A percentile compares a stretch with the other conserved stretches of the same genome.
These are phyloP conservation scores for Trypanosoma grayi DNA, from an alignment of 208 protist species.

Conservation along the genomic window DNA sequence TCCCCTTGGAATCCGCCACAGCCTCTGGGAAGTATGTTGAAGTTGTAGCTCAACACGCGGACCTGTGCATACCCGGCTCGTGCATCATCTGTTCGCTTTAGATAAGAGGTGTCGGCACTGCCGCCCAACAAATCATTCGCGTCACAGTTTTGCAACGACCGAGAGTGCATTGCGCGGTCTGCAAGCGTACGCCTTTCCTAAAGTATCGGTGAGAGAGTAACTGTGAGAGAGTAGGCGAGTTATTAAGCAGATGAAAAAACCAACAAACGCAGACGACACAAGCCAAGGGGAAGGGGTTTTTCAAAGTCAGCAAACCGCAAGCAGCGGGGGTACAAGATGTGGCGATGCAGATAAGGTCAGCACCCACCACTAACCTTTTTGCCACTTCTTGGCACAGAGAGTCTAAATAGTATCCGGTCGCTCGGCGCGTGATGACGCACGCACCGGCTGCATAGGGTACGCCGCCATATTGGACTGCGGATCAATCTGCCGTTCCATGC, in stretches of 20 bases:
- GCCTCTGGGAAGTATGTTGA: slow-evolving; percentile 83
- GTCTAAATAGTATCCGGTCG: slow-evolving; percentile 33
- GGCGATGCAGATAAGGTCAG: too few relatives aligned
- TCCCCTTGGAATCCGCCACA: slow-evolving; percentile 83
- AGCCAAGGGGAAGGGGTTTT: too few relatives aligned
- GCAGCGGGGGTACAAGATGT: too few relatives aligned
- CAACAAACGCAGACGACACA: too few relatives aligned
- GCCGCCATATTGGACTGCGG: slow-evolving; percentile 19
- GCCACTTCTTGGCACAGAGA: not conserved
- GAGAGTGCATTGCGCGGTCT: too few relatives aligned
- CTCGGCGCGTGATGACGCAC: slow-evolving; percentile 15
- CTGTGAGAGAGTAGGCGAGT: too few relatives aligned
- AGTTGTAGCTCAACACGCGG: slow-evolving; percentile 89
- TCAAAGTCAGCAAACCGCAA: too few relatives aligned
- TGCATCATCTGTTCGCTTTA: not conserved
- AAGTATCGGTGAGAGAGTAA: too few relatives aligned
- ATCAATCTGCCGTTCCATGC: slow-evolving; percentile 65
- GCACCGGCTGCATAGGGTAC: slow-evolving; percentile 20
- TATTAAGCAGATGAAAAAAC: too few relatives aligned
- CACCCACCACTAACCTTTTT: too few relatives aligned
- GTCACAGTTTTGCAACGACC: not conserved
- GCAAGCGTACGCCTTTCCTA: too few relatives aligned
- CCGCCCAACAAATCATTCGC: not conserved
- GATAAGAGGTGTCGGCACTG: not conserved
- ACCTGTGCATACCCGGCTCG: slow-evolving; percentile 13